A percentile compares a stretch with the other conserved stretches of the same genome.
These are phyloP conservation scores for Monilinia fructigena DNA, from an alignment of 2,329 filamentous ascomycete genomes.

Conservation along the genomic window DNA sequence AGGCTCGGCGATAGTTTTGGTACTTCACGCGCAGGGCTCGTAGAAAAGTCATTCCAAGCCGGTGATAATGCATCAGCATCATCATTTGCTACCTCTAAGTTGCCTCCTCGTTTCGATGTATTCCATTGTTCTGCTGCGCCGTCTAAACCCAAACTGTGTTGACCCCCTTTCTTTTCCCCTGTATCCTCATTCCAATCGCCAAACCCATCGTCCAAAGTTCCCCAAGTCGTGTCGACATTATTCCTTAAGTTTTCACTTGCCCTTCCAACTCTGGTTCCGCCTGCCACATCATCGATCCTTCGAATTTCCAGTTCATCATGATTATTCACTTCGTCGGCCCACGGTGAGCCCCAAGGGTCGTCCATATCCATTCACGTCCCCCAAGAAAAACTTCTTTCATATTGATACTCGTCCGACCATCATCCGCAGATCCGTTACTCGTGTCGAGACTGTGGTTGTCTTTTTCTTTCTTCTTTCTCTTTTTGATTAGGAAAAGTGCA, in stretches of 20 bases:
- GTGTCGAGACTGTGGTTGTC: constrained; percentile 11
- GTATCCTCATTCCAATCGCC: constrained; percentile 35
- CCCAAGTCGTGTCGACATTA: constrained; percentile 35
- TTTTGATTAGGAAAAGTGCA: background rate
- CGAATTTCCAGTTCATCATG: background rate
- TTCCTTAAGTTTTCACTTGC: constrained; percentile 29
- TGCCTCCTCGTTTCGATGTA: background rate
- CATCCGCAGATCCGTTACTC: background rate
- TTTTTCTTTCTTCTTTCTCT: too few species aligned
- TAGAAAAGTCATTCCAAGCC: constrained; percentile 26
- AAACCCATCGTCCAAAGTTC: constrained; percentile 33
- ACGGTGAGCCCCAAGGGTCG: constrained; percentile 43
- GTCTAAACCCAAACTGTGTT: constrained; percentile 26
- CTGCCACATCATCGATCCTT: constrained; percentile 18
- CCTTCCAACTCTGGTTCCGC: constrained; percentile 23
- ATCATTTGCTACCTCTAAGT: constrained; percentile 18
- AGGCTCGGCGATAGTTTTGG: constrained; percentile 27
- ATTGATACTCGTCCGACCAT: constrained; percentile 31
- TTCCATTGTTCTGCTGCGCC: constrained; percentile 27
- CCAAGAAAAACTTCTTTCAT: constrained; percentile 32
- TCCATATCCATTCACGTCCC: constrained; percentile 38
- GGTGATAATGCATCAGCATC: constrained; percentile 21
- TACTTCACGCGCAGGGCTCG: constrained; percentile 7
- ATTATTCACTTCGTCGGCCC: constrained; percentile 39
- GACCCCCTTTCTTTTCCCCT: constrained; percentile 14